These are phyloP conservation scores for Botryosphaeria dothidea DNA, from an alignment of 2,329 filamentous ascomycete species.

Conservation along the genomic window DNA sequence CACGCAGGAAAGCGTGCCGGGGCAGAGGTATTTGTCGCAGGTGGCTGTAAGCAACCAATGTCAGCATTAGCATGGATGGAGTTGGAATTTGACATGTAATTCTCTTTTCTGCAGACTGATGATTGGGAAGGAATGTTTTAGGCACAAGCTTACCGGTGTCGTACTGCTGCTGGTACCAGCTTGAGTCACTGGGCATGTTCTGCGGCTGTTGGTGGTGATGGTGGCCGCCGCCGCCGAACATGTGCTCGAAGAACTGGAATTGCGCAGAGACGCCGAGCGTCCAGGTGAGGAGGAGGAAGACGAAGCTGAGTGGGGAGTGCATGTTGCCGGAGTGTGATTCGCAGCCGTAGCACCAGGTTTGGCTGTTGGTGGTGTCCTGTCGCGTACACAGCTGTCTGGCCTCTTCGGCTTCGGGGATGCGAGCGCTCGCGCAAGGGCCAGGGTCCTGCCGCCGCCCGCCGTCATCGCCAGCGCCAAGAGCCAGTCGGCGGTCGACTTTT, in stretches of 20 bases:
- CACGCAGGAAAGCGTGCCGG: slow-evolving; percentile 90
- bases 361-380: too few relatives aligned
- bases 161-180: slow-evolving; percentile 74
- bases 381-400: slow-evolving; percentile 4
- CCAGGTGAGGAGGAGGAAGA: slow-evolving; percentile 42
- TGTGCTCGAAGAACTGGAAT: slow-evolving; percentile 97
- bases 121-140: too few relatives aligned
- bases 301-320: slow-evolving; percentile 24
- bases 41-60: slow-evolving; percentile 55
- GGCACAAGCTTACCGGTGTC: slow-evolving; percentile 65
- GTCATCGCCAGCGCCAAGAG: not conserved
- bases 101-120: too few relatives aligned
- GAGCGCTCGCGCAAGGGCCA: not conserved
- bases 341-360: not conserved
- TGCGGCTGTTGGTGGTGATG: slow-evolving; percentile 64
- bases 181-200: slow-evolving; percentile 82
- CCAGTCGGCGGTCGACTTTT: not conserved
- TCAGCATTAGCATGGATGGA: not conserved
- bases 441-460: not conserved
- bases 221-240: slow-evolving; percentile 74
- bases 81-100: too few relatives aligned
- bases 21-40: slow-evolving; percentile 93
- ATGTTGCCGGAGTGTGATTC: slow-evolving; percentile 23
- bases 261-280: slow-evolving; percentile 71
- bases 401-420: slow-evolving; percentile 8